phyloP scores from a whole-genome alignment of 768 basidiomycete species.

The Auriscalpium vulgare region DNA sequence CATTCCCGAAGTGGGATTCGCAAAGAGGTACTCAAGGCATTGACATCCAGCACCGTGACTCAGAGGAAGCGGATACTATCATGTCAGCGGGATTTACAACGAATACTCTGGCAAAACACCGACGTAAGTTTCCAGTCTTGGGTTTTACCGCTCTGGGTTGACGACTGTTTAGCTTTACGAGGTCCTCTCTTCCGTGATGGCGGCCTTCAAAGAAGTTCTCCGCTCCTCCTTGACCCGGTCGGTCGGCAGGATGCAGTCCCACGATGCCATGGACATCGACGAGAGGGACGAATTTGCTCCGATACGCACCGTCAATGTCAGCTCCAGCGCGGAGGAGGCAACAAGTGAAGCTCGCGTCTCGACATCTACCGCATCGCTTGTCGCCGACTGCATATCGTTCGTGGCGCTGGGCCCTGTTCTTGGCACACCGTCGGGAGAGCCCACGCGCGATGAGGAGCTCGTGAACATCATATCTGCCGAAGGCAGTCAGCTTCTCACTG shows the following conservation, averaged over 20 bases:
- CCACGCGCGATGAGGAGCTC: slow-evolving; percentile 55
- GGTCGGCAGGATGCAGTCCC: slow-evolving; percentile 11
- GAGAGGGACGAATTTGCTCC: slow-evolving; percentile 54
- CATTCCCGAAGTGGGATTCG: slow-evolving; percentile 52
- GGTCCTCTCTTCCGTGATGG: slow-evolving; percentile 25
- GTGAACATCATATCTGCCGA: slow-evolving; percentile 42
- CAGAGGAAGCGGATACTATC: slow-evolving; percentile 9
- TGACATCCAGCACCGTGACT: slow-evolving; percentile 18
- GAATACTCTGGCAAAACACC: slow-evolving; percentile 54
- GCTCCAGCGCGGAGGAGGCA: slow-evolving; percentile 23
- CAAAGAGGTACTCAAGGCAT: slow-evolving; percentile 36
- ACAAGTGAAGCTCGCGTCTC: slow-evolving; percentile 22
- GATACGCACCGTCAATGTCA: slow-evolving; percentile 33
- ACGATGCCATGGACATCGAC: slow-evolving; percentile 26
- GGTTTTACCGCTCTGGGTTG: not conserved
- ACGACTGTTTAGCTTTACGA: slow-evolving; percentile 43
- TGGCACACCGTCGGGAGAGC: slow-evolving; percentile 48
- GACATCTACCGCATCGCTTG: slow-evolving; percentile 27
- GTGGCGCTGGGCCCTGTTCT: slow-evolving; percentile 57
- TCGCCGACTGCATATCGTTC: slow-evolving; percentile 50
- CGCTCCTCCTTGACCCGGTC: slow-evolving; percentile 27
- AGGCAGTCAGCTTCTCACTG: slow-evolving; percentile 47
- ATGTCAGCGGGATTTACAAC: slow-evolving; percentile 38
- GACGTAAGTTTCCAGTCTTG: slow-evolving; percentile 43
- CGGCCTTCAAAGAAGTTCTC: slow-evolving; percentile 35